Conservation (phyloP, 441 rosid species). For the California macrophylla region DNA sequence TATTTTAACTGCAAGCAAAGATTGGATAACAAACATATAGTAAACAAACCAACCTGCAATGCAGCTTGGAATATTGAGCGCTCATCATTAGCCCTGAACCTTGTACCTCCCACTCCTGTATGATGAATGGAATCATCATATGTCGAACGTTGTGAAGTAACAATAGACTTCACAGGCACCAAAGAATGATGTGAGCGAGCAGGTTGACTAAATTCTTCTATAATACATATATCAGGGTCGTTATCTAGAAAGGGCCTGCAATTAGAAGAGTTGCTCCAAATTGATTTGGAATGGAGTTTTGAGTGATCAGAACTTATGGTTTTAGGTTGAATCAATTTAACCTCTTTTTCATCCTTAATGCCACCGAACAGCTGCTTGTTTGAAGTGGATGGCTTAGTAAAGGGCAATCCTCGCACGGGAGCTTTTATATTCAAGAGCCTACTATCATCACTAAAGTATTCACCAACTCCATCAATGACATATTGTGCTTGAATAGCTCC, state of each 20-base stretch:
- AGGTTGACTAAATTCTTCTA: constrained; percentile 64
- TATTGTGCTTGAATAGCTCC: constrained; percentile 22
- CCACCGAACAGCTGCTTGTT: constrained; percentile 26
- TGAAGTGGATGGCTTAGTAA: constrained; percentile 20
- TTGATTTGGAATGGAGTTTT: constrained; percentile 52
- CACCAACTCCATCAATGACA: constrained; percentile 22
- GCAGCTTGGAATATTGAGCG: constrained; percentile 50
- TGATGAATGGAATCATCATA: constrained; percentile 24
- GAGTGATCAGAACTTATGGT: constrained; percentile 31
- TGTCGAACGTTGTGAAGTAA: constrained; percentile 23
- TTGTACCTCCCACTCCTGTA: constrained; percentile 33
- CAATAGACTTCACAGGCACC: constrained; percentile 18
- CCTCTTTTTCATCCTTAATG: constrained; percentile 28
- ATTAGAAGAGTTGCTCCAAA: constrained; percentile 21
- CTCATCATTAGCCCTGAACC: constrained; percentile 45
- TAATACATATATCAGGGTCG: constrained; percentile 68
- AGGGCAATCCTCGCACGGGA: constrained; percentile 27
- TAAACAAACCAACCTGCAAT: constrained; percentile 53
- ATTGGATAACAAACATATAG: background rate
- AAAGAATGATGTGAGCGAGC: constrained; percentile 26
- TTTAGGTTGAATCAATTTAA: constrained; percentile 27
- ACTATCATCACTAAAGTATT: constrained; percentile 17
- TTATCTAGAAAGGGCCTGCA: constrained; percentile 46
- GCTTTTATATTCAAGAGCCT: constrained; percentile 22
- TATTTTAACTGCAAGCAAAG: background rate